Evolutionary conservation across 2,329 filamentous ascomycete species (phyloP).

Genomic region (Colletotrichum acutatum): DNA sequence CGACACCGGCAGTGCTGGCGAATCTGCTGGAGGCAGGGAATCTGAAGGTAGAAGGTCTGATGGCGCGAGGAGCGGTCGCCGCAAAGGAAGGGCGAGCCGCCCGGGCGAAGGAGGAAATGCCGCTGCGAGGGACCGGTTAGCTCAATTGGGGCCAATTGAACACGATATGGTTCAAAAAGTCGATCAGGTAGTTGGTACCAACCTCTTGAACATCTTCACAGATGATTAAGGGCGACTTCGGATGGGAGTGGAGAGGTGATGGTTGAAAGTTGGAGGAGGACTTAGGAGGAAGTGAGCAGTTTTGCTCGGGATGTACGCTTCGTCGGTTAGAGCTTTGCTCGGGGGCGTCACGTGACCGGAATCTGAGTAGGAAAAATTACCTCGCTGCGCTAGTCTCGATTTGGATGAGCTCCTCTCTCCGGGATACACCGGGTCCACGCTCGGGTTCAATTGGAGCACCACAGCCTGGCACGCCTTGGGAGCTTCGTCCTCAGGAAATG

Average conservation of each 20-base stretch:
- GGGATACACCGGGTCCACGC: slow-evolving; percentile 31
- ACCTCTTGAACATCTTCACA: slow-evolving; percentile 88
- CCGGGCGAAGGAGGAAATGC: slow-evolving; percentile 73
- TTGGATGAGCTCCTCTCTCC: slow-evolving; percentile 20
- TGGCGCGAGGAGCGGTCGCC: slow-evolving; percentile 66
- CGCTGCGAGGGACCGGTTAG: slow-evolving; percentile 63
- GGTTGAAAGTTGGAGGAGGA: slow-evolving; percentile 60
- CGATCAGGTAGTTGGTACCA: slow-evolving; percentile 54
- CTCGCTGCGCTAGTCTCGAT: slow-evolving; percentile 31
- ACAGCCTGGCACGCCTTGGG: not conserved
- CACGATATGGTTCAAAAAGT: slow-evolving; percentile 41
- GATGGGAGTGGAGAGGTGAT: slow-evolving; percentile 68
- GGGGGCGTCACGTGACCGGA: slow-evolving; percentile 48
- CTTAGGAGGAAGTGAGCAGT: slow-evolving; percentile 60
- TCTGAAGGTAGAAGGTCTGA: slow-evolving; percentile 67
- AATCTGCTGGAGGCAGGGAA: slow-evolving; percentile 66
- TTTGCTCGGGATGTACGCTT: slow-evolving; percentile 57
- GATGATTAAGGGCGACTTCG: slow-evolving; percentile 74
- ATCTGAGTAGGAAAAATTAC: slow-evolving; percentile 33
- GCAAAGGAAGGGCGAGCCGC: slow-evolving; percentile 71
- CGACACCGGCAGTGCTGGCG: slow-evolving; percentile 67
- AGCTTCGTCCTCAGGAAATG: slow-evolving; percentile 7
- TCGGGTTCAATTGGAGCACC: slow-evolving; percentile 32
- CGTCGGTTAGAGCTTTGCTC: slow-evolving; percentile 57
- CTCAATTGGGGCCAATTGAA: slow-evolving; percentile 65